A percentile compares a stretch with the other conserved stretches of the same genome.
Conservation (phyloP, 345 rosid species). For the Boechera stricta region DNA sequence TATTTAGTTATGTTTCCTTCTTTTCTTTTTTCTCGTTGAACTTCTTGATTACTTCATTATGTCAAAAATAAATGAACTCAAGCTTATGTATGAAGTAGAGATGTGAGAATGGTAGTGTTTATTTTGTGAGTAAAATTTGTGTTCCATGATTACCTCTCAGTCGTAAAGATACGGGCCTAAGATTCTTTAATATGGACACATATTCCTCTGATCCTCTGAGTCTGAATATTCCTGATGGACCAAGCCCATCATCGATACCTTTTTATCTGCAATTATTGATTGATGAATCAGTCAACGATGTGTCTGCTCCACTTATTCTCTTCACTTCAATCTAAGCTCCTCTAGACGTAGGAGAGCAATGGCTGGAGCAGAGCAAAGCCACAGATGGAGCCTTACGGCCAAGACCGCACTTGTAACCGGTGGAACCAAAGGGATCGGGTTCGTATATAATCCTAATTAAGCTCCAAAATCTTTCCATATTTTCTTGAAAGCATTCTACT, state of each 20-base stretch:
- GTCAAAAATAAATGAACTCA: too few species aligned
- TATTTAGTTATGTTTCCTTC: too few species aligned
- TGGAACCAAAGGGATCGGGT: constrained; percentile 75
- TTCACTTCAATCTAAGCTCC: background rate
- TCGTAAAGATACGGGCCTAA: constrained; percentile 2
- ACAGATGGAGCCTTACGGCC: constrained; percentile 75
- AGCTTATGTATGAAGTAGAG: too few species aligned
- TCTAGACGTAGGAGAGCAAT: constrained; percentile 24
- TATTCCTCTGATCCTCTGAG: background rate
- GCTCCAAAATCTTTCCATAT: background rate
- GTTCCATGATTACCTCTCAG: background rate
- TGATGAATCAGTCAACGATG: background rate
- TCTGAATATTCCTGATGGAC: background rate
- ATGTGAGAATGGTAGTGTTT: too few species aligned
- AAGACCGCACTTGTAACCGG: constrained; percentile 73
- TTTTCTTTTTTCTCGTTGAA: too few species aligned
- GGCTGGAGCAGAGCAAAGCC: constrained; percentile 38
- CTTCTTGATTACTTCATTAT: too few species aligned
- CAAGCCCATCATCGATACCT: constrained; percentile 13
- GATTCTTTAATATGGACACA: constrained; percentile 13
- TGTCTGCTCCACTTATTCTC: constrained; percentile 4
- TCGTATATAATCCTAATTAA: background rate
- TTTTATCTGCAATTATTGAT: constrained; percentile 6
- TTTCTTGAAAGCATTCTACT: constrained; percentile 13
- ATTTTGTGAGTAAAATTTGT: background rate